These are phyloP conservation scores for Cylindricascospora bacillispora DNA, from an alignment of 1,139 yeast species.

Conservation along the genomic window DNA sequence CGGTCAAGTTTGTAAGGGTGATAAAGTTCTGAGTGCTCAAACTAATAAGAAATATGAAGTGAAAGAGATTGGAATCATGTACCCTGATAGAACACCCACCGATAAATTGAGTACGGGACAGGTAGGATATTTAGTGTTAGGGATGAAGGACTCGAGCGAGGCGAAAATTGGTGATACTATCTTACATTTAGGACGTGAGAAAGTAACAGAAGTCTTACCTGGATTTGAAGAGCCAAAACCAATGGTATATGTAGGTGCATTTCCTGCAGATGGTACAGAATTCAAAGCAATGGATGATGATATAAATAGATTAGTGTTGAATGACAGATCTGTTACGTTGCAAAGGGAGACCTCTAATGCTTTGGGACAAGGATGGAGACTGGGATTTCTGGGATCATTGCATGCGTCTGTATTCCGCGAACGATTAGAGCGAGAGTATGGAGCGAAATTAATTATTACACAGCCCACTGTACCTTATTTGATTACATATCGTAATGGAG, in stretches of 20 bases:
- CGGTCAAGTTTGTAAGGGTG: conserved; percentile 64
- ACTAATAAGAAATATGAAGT: conserved; percentile 69
- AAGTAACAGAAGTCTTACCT: conserved; percentile 61
- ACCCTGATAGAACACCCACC: conserved; percentile 68
- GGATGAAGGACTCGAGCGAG: conserved; percentile 79
- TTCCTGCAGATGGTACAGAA: conserved; percentile 90
- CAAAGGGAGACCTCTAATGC: conserved; percentile 91
- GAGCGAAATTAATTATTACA: conserved; percentile 81
- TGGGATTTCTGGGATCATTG: conserved; percentile 86
- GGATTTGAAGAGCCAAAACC: conserved; percentile 97
- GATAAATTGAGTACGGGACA: conserved; percentile 70
- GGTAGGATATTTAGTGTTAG: conserved; percentile 86
- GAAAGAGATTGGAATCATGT: conserved; percentile 90
- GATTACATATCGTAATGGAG: conserved; percentile 51
- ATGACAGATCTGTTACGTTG: conserved; percentile 82
- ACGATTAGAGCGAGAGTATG: conserved; percentile 83
- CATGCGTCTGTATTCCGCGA: conserved; percentile 95
- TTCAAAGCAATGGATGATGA: conserved; percentile 84
- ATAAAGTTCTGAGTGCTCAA: conserved; percentile 65
- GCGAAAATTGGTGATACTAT: conserved; percentile 91
- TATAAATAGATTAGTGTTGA: conserved; percentile 73
- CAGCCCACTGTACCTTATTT: conserved; percentile 95
- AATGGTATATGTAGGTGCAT: conserved; percentile 97
- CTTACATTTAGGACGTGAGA: conserved; percentile 48
- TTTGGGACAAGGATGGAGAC: conserved; percentile 93